Conservation (phyloP, 1,284 basidiomycete genomes). For the Agaricales sp. region DNA sequence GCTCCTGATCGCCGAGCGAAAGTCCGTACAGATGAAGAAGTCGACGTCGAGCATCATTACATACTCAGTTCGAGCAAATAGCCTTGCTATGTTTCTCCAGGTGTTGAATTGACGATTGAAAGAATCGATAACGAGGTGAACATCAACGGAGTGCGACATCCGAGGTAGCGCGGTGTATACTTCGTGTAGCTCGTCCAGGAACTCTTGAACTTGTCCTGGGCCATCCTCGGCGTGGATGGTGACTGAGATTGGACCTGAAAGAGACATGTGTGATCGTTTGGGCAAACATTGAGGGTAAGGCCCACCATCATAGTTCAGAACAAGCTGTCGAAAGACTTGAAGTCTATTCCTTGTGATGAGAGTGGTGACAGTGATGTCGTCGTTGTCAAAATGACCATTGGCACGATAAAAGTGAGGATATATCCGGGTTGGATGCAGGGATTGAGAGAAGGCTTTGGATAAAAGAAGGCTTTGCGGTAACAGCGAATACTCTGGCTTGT, state of each 20-base stretch:
- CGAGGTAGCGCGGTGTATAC: slow-evolving; percentile 54
- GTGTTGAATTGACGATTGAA: slow-evolving; percentile 79
- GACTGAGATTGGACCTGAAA: slow-evolving; percentile 69
- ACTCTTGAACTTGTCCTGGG: slow-evolving; percentile 27
- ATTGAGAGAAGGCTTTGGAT: slow-evolving; percentile 57
- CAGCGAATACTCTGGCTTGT: not conserved
- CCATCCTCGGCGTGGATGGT: slow-evolving; percentile 58
- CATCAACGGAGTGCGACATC: slow-evolving; percentile 67
- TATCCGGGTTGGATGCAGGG: slow-evolving; percentile 61
- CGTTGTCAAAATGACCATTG: slow-evolving; percentile 30
- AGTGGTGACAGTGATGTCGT: slow-evolving; percentile 78
- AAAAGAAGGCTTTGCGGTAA: slow-evolving; percentile 31
- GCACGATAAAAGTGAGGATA: slow-evolving; percentile 76
- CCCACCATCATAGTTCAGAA: slow-evolving; percentile 61
- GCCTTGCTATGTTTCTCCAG: slow-evolving; percentile 75
- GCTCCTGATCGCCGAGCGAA: slow-evolving; percentile 43
- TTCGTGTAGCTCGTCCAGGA: slow-evolving; percentile 50
- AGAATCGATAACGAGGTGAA: slow-evolving; percentile 78
- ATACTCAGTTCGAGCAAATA: slow-evolving; percentile 71
- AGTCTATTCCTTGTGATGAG: slow-evolving; percentile 75
- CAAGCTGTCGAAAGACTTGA: slow-evolving; percentile 57
- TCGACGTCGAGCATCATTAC: slow-evolving; percentile 87
- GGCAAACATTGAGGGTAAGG: not conserved
- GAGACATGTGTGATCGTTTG: not conserved
- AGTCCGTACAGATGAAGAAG: slow-evolving; percentile 75